phyloP scores from a whole-genome alignment of 2,329 filamentous ascomycete genomes.

The Canariomyces notabilis region DNA sequence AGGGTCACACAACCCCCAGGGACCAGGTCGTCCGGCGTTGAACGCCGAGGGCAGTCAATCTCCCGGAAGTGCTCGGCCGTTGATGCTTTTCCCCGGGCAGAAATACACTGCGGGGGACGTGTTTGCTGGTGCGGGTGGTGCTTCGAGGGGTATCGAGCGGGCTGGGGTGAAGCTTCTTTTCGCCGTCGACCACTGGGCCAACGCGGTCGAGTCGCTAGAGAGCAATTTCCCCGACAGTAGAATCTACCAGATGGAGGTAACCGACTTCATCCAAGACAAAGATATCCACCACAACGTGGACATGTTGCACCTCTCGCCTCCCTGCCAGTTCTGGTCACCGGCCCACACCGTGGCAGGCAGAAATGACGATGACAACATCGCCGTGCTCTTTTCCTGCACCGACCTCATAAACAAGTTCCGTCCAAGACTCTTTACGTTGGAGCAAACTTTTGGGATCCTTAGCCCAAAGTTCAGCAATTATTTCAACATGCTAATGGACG shows the following conservation, averaged over 20 bases:
- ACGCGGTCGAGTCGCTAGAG: conserved; percentile 54
- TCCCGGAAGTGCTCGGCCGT: not conserved
- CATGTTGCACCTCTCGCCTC: conserved; percentile 69
- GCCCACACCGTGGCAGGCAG: conserved; percentile 58
- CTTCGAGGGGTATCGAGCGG: conserved; percentile 56
- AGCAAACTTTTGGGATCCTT: conserved; percentile 70
- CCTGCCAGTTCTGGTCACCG: conserved; percentile 71
- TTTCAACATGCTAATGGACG: conserved; percentile 56
- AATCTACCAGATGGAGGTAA: conserved; percentile 44
- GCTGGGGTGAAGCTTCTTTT: conserved; percentile 55
- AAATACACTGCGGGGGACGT: conserved; percentile 65
- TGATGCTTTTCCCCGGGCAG: conserved; percentile 30
- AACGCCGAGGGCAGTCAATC: conserved; percentile 23
- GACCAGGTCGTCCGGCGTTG: conserved; percentile 14
- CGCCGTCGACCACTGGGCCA: conserved; percentile 57
- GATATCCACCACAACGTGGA: conserved; percentile 46
- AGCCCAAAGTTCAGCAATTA: conserved; percentile 47
- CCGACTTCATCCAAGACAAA: conserved; percentile 42
- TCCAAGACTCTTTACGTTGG: conserved; percentile 69
- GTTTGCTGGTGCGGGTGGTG: conserved; percentile 70
- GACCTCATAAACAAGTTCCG: conserved; percentile 52
- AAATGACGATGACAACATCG: conserved; percentile 64
- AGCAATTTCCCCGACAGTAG: conserved; percentile 51
- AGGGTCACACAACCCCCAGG: conserved; percentile 35
- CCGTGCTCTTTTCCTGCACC: conserved; percentile 49